Conservation (phyloP, 75 land plant genomes). For the Isoetes taiwanensis region DNA sequence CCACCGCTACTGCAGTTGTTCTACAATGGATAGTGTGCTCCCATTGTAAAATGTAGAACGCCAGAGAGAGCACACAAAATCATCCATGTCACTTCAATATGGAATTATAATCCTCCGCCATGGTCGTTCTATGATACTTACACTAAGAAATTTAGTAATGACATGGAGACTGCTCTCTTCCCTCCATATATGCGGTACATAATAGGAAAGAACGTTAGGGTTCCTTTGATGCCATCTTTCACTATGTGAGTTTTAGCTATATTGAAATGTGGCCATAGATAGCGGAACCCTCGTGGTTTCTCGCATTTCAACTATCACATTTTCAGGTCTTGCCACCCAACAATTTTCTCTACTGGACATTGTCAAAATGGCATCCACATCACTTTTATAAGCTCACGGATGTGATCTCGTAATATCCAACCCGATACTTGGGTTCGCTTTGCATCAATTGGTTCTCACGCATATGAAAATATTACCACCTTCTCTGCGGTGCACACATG, state of each 20-base stretch:
- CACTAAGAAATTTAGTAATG: constrained; percentile 16
- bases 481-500: constrained; percentile 1
- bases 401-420: not conserved
- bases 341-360: constrained; percentile 14
- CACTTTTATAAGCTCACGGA: constrained; percentile 19
- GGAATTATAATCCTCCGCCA: not conserved
- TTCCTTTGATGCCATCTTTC: constrained; percentile 6
- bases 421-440: constrained; percentile 11
- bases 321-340: constrained; percentile 6
- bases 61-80: constrained; percentile 5
- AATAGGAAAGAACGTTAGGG: constrained; percentile 13
- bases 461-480: constrained; percentile 17
- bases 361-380: constrained; percentile 15
- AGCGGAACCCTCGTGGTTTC: constrained; percentile 14
- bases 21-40: constrained; percentile 19
- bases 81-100: not conserved
- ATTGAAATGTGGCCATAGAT: constrained; percentile 11
- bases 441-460: constrained; percentile 13
- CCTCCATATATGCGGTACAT: constrained; percentile 14
- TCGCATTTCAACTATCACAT: constrained; percentile 21
- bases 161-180: constrained; percentile 19
- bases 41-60: constrained; percentile 21
- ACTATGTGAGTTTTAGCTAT: not conserved
- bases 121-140: constrained; percentile 4
- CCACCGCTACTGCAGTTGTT: constrained; percentile 20